Evolutionary conservation across 371 early-diverging fungal genomes (phyloP).

Genomic region (Apophysomyces ossiformis): DNA sequence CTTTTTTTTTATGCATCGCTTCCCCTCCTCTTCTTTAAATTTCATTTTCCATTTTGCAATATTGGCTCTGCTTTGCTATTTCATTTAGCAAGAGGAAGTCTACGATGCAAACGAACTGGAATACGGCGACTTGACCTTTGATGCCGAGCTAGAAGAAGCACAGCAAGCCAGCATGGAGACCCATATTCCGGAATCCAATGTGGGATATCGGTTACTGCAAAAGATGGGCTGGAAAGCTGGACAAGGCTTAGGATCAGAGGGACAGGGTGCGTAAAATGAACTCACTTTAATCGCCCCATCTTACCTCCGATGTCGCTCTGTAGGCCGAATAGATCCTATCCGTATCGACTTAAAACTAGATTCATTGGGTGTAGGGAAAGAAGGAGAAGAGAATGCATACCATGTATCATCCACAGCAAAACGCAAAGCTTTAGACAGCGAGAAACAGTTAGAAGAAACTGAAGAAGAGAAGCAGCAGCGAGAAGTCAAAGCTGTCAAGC

Average conservation of each 20-base stretch:
- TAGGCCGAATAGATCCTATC: constrained; percentile 73
- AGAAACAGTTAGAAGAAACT: constrained; percentile 71
- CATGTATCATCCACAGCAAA: constrained; percentile 62
- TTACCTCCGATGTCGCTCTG: neutral
- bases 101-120: neutral
- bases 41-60: neutral
- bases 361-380: constrained; percentile 68
- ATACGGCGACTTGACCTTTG: neutral
- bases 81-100: neutral
- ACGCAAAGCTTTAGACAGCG: constrained; percentile 61
- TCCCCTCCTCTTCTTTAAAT: neutral
- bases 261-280: neutral
- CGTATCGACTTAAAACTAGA: constrained; percentile 65
- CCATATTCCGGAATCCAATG: neutral
- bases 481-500: constrained; percentile 51
- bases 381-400: constrained; percentile 56
- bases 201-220: constrained; percentile 37
- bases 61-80: neutral
- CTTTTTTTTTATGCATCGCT: neutral
- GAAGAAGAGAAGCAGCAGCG: constrained; percentile 51
- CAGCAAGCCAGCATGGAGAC: neutral
- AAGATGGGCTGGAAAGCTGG: constrained; percentile 54
- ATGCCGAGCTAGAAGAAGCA: neutral
- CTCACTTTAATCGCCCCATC: neutral
- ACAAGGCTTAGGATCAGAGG: constrained; percentile 38